Base-by-base conservation (phyloP, 192 early-diverging fungal species). In the Blastocladiella britannica region DNA sequence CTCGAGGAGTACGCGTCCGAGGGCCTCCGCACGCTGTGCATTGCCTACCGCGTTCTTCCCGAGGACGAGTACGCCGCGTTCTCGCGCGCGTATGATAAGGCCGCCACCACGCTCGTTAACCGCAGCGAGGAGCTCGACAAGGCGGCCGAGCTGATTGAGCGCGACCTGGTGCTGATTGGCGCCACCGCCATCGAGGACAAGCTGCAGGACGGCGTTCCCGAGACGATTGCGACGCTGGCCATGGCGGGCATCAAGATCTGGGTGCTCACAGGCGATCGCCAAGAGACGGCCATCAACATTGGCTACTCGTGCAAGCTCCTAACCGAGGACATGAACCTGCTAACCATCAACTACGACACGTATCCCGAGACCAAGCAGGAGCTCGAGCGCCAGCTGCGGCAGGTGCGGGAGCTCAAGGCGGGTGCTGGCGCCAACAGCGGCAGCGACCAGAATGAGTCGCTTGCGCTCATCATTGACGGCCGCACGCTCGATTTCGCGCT, bases 221-320 rank as follows among this genome's bases (percentile, higher is more conserved):
- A 96, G 60, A 91, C 95, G 0, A 98, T 98, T 58, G 82, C 86
- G 68, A 96, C 91, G 6, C 73, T 98, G 51, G 86, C 89, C 53
- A 82, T 87, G 62, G 95, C 92, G 1, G 89, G 89, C 9, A 93
- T 97, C 70, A 88, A 90, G 62, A 81, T 97, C 51, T 97, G 93
- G 92, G 91, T 98, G 8, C 69, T 98, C 63, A 98, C 95, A 9
- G 95, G 95, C 51, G 95, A 98, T 69, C 67, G 91, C 29, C 95
- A 98, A 65, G 95, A 98, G 67, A 98, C 95, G 2, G 94, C 95
- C n/a, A 96, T 98, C 72, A 98, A 98, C 67, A 98, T 98, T 70
- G 95, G 91, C 18, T 93, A 91, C 62, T 86, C 82, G 47, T 96
- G 91, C 73, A 94, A 96, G 68, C 73, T 98, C 27, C 80, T 98